phyloP scores from a whole-genome alignment of 805 yeast genomes.

The Lipomyces orientalis region DNA sequence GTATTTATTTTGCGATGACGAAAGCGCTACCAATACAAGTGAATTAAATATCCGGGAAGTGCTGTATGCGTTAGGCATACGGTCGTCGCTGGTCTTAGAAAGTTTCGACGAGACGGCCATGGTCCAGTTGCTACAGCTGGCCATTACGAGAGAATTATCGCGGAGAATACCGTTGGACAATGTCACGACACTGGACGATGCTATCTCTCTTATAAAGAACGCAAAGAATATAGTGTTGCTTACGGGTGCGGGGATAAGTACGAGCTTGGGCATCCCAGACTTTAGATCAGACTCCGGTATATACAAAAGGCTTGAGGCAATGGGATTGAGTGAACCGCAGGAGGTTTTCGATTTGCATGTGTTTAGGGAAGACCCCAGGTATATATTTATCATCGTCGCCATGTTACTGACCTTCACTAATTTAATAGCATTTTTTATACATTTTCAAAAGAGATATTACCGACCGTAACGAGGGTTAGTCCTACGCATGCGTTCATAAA shows the following conservation, averaged over 20 bases:
- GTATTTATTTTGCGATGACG: constrained; percentile 12
- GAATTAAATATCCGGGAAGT: constrained; percentile 35
- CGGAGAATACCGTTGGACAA: constrained; percentile 61
- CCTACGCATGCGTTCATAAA: constrained; percentile 84
- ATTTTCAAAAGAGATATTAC: constrained; percentile 84
- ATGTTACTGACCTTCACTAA: background rate
- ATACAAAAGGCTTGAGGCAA: constrained; percentile 67
- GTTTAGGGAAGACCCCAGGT: constrained; percentile 73
- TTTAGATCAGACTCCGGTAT: constrained; percentile 89
- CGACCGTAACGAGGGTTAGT: constrained; percentile 65
- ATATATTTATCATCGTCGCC: background rate
- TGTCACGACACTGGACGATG: constrained; percentile 64
- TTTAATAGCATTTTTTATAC: constrained; percentile 67
- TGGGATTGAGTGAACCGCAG: constrained; percentile 85
- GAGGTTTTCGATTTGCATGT: constrained; percentile 78
- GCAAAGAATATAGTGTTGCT: constrained; percentile 71
- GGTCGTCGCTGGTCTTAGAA: constrained; percentile 39
- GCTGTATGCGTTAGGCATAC: constrained; percentile 32
- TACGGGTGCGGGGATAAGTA: constrained; percentile 94
- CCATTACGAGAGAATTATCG: constrained; percentile 65
- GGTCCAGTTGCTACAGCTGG: constrained; percentile 50
- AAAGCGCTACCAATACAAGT: background rate
- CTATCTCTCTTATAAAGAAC: constrained; percentile 57
- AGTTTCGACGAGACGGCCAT: constrained; percentile 52
- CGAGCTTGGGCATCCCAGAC: constrained; percentile 89